Base-by-base conservation (phyloP, 371 early-diverging fungal species). In the Mortierella sp. region DNA sequence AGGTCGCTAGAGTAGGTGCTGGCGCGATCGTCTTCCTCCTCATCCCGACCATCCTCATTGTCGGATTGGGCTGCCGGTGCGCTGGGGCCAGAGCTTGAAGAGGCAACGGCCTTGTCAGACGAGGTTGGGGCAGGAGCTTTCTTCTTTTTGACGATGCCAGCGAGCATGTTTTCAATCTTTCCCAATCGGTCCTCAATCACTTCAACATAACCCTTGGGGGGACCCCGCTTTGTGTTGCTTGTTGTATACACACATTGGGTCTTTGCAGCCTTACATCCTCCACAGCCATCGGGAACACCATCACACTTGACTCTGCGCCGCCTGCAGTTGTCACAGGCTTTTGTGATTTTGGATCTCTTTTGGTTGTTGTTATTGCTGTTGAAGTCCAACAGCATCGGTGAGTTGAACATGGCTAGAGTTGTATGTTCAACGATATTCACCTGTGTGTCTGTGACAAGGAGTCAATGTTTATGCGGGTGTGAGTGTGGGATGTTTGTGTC, bases 151-250 rank as follows among this genome's bases (percentile, higher is more conserved):
- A 83, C 80, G 19, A 86, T 80, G 15, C 72, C 78, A 7, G 70
- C 72, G 15, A 91, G 72, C 52, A 92, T 80, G 21, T 83, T 86
- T 62, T 92, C 88, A 31, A 89, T 86, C 51, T 87, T 87, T 71
- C 87, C 88, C n/a, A 89, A 82, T 47, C 91, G 78, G 67, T 81
- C 86, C 53, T 90, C 91, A 48, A 92, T 92, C 12, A 87, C 83
- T 49, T 91, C 93, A 21, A 89, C 88, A 69, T 88, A 87, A 9
- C 89, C 89, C 73, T 91, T 92, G 27, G 90, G 89, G 14, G 93
- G 93, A 0, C 93, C 93, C 54, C 86, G 70, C 50, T 81, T 81
- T 17, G 81, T 78, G 17, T 83, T 75, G 39, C 64, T 73, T 50
- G 84, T 84, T 30, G 83, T 80, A 59, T 83, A 87, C 17, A 83